These are phyloP conservation scores for Juncus effusus DNA, from an alignment of 176 grass and related monocot genomes.

Conservation along the genomic window DNA sequence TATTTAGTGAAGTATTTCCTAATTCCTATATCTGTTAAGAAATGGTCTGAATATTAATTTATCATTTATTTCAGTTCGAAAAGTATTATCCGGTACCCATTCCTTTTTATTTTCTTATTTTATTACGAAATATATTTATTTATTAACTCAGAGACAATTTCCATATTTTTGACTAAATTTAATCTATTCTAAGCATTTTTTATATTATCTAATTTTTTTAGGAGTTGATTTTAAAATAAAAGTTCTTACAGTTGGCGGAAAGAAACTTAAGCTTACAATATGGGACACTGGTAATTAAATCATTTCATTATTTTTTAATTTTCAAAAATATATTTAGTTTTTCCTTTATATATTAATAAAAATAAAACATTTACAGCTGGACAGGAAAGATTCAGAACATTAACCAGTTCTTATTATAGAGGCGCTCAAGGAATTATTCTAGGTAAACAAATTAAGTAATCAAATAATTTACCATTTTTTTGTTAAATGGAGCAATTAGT, in stretches of 20 bases:
- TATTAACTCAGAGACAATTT: not conserved
- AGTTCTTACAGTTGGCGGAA: conserved; percentile 57
- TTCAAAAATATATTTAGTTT: not conserved
- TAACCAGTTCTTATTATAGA: conserved; percentile 97
- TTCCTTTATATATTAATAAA: not conserved
- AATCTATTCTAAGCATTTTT: not conserved
- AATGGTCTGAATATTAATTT: conserved; percentile 2
- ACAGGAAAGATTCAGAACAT: conserved; percentile 89
- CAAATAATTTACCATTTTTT: conserved; percentile 6
- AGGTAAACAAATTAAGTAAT: conserved; percentile 43
- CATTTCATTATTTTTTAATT: not conserved
- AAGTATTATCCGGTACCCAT: not conserved
- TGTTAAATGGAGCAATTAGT: not conserved
- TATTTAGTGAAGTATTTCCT: not conserved
- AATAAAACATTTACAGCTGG: conserved; percentile 61
- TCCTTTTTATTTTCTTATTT: not conserved
- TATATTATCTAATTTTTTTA: conserved; percentile 23
- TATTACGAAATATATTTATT: not conserved
- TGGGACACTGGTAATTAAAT: conserved; percentile 80
- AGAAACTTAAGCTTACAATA: conserved; percentile 93
- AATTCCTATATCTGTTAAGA: not conserved
- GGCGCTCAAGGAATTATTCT: conserved; percentile 95
- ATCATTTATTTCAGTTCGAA: not conserved
- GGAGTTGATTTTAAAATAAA: conserved; percentile 98
- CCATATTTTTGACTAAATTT: not conserved